Conservation (phyloP, 2,329 filamentous ascomycete genomes). For the Alternaria alternata region DNA sequence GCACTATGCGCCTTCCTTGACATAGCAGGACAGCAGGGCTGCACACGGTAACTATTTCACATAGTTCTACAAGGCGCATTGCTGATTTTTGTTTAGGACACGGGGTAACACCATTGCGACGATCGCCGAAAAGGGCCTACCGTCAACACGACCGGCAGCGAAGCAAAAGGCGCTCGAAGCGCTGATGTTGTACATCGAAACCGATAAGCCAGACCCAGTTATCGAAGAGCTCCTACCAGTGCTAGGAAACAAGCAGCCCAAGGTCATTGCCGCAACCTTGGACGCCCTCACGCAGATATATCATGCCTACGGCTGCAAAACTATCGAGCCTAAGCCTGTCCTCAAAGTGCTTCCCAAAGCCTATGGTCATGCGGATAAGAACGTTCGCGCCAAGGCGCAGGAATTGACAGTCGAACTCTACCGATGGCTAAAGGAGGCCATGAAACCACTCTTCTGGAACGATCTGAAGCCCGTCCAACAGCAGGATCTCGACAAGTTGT, state of each 20-base stretch:
- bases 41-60: slow-evolving; percentile 65
- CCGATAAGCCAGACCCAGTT: slow-evolving; percentile 84
- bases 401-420: slow-evolving; percentile 93
- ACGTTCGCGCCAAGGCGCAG: slow-evolving; percentile 92
- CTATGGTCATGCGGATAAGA: slow-evolving; percentile 97
- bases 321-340: slow-evolving; percentile 89
- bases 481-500: slow-evolving; percentile 89
- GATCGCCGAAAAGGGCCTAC: slow-evolving; percentile 89
- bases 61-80: background rate
- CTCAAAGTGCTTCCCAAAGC: slow-evolving; percentile 88
- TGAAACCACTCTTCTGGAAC: slow-evolving; percentile 97
- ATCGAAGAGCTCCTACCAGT: slow-evolving; percentile 89
- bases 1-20: slow-evolving; percentile 93
- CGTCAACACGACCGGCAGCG: slow-evolving; percentile 85
- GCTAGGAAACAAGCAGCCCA: slow-evolving; percentile 87
- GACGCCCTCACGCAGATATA: slow-evolving; percentile 82
- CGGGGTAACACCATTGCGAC: slow-evolving; percentile 76
- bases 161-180: slow-evolving; percentile 89
- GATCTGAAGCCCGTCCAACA: slow-evolving; percentile 97
- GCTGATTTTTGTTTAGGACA: slow-evolving; percentile 62
- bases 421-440: slow-evolving; percentile 94
- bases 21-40: slow-evolving; percentile 82
- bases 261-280: slow-evolving; percentile 80
- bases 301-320: slow-evolving; percentile 94
- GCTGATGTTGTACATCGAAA: slow-evolving; percentile 85